Evolutionary conservation across 352 stramenopile species (phyloP).

Genomic region (Pythium aquatile): DNA sequence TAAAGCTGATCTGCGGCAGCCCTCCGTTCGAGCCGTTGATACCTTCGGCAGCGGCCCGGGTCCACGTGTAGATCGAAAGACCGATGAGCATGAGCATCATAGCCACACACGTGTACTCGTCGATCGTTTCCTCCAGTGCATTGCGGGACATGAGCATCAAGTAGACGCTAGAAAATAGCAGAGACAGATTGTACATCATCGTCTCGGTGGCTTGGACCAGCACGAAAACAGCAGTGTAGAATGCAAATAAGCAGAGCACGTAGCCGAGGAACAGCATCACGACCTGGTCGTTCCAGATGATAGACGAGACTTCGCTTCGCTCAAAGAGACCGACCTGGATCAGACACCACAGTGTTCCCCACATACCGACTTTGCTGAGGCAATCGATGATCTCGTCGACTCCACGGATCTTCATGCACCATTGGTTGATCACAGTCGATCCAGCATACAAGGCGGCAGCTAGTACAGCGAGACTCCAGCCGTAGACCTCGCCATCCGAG

Average conservation of each 20-base stretch:
- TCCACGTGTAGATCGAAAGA: slow-evolving; percentile 30
- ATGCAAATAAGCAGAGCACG: slow-evolving; percentile 34
- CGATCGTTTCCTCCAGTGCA: slow-evolving; percentile 29
- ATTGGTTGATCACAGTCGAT: slow-evolving; percentile 42
- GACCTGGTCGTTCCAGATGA: slow-evolving; percentile 32
- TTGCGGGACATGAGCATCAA: slow-evolving; percentile 31
- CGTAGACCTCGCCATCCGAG: slow-evolving; percentile 32
- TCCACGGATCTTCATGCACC: slow-evolving; percentile 29
- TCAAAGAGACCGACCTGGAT: slow-evolving; percentile 34
- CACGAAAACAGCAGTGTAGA: slow-evolving; percentile 41
- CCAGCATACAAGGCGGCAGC: slow-evolving; percentile 37
- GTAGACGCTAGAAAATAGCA: slow-evolving; percentile 42
- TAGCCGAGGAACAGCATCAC: slow-evolving; percentile 35
- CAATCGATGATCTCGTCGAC: slow-evolving; percentile 32
- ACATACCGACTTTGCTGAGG: slow-evolving; percentile 34
- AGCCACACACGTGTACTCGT: slow-evolving; percentile 20
- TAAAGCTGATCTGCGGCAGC: slow-evolving; percentile 29
- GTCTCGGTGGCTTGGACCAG: slow-evolving; percentile 30
- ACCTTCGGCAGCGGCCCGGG: slow-evolving; percentile 15
- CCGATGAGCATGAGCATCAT: slow-evolving; percentile 36
- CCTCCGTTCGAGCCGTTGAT: background rate
- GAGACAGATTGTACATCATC: slow-evolving; percentile 38
- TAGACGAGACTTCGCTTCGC: slow-evolving; percentile 21
- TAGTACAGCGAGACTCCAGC: slow-evolving; percentile 32
- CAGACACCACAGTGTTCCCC: slow-evolving; percentile 29